phyloP scores from a whole-genome alignment of 352 stramenopile species.

The Discostella stelligera region DNA sequence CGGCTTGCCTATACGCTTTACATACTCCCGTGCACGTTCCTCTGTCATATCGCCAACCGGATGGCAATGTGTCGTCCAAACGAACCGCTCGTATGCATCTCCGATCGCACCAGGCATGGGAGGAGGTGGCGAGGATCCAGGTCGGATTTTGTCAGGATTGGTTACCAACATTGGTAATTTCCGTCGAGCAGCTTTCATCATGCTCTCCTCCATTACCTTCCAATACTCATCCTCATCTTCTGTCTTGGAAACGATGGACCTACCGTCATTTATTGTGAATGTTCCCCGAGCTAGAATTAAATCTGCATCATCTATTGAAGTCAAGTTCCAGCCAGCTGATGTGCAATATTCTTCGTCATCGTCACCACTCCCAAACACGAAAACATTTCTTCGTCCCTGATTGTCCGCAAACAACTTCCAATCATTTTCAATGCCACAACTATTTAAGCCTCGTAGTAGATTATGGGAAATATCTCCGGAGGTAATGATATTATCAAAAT shows the following conservation, averaged over 20 bases:
- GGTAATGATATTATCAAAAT: constrained; percentile 77
- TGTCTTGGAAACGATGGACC: constrained; percentile 51
- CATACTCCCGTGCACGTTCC: constrained; percentile 26
- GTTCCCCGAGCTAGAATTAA: constrained; percentile 73
- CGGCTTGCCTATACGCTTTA: constrained; percentile 76
- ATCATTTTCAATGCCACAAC: constrained; percentile 32
- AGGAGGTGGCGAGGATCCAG: constrained; percentile 52
- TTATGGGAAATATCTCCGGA: constrained; percentile 66
- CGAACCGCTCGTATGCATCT: constrained; percentile 59
- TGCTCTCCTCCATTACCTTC: constrained; percentile 40
- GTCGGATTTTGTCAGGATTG: constrained; percentile 78
- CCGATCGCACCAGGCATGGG: constrained; percentile 79
- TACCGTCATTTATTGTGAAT: constrained; percentile 64
- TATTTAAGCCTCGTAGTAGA: constrained; percentile 41
- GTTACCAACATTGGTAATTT: constrained; percentile 75
- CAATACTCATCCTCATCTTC: constrained; percentile 59
- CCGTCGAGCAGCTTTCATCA: constrained; percentile 49
- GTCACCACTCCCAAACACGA: constrained; percentile 78
- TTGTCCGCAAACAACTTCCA: constrained; percentile 36
- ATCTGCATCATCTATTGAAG: constrained; percentile 70
- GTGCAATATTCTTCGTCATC: constrained; percentile 68
- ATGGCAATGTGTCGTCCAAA: constrained; percentile 38
- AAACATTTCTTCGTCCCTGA: constrained; percentile 48
- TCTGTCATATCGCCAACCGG: constrained; percentile 48
- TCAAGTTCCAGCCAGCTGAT: constrained; percentile 68